Evolutionary conservation across 805 yeast species (phyloP).

Genomic region (Suhomyces prunicola): DNA sequence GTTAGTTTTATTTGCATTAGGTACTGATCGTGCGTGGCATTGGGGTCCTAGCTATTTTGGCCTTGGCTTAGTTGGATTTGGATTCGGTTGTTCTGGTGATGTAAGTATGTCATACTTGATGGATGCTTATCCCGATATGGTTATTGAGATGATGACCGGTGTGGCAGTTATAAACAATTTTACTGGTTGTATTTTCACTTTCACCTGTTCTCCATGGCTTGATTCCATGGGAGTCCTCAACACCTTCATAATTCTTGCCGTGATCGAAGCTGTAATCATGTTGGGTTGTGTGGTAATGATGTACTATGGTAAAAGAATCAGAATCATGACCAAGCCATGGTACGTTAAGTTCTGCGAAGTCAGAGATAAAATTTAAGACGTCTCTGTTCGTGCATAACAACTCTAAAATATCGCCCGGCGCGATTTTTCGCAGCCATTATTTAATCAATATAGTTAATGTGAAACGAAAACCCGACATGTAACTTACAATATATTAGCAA

Average conservation of each 20-base stretch:
- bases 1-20: constrained; percentile 62
- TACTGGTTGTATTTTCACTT: constrained; percentile 64
- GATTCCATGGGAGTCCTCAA: constrained; percentile 54
- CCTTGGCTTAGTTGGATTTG: constrained; percentile 62
- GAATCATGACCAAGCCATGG: constrained; percentile 56
- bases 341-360: constrained; percentile 53
- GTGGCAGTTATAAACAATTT: constrained; percentile 62
- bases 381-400: not conserved
- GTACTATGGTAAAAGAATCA: constrained; percentile 56
- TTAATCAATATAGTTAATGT: not conserved
- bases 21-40: constrained; percentile 52
- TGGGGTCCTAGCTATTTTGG: constrained; percentile 59
- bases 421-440: not conserved
- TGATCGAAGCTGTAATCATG: constrained; percentile 57
- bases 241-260: constrained; percentile 60
- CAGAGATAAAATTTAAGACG: constrained; percentile 6
- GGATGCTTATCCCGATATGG: constrained; percentile 69
- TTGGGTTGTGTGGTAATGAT: constrained; percentile 56
- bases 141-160: constrained; percentile 69
- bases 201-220: constrained; percentile 60
- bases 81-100: constrained; percentile 71
- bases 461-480: not conserved
- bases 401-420: not conserved
- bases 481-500: not conserved
- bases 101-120: constrained; percentile 63